Conservation (phyloP, 106 monocot genomes). For the Phalaenopsis aphrodite region DNA sequence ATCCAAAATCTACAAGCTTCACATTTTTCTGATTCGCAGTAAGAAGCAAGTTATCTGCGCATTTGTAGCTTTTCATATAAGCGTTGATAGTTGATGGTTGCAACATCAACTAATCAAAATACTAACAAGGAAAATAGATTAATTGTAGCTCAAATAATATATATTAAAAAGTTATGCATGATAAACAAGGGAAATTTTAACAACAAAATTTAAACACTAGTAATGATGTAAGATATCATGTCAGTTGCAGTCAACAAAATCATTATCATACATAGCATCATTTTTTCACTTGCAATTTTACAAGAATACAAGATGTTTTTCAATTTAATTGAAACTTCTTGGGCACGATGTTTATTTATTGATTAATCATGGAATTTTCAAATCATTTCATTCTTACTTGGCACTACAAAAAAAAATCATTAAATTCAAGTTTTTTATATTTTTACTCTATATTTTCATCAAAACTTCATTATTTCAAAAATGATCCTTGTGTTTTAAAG, state of each 20-base stretch:
- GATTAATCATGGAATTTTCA: too few relatives aligned
- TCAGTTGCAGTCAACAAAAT: background rate
- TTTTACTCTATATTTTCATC: too few relatives aligned
- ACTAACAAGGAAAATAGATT: background rate
- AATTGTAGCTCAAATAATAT: background rate
- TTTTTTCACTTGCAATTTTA: too few relatives aligned
- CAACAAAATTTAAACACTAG: background rate
- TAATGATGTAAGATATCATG: background rate
- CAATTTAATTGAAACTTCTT: too few relatives aligned
- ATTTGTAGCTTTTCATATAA: constrained; percentile 8
- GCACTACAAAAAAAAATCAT: too few relatives aligned
- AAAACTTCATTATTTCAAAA: too few relatives aligned
- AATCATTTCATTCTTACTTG: too few relatives aligned
- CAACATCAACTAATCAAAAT: background rate
- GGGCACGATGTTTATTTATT: too few relatives aligned
- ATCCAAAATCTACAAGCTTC: constrained; percentile 93
- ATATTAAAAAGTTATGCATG: background rate
- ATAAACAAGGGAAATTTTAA: background rate
- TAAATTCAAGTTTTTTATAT: too few relatives aligned
- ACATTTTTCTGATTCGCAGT: constrained; percentile 81
- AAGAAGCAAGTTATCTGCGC: constrained; percentile 85
- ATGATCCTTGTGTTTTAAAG: too few relatives aligned
- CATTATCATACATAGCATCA: too few relatives aligned
- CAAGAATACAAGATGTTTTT: too few relatives aligned
- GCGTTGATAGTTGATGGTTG: background rate